These are phyloP conservation scores for Rhodotorula glutinis DNA, from an alignment of 1,284 basidiomycete genomes.

Conservation along the genomic window DNA sequence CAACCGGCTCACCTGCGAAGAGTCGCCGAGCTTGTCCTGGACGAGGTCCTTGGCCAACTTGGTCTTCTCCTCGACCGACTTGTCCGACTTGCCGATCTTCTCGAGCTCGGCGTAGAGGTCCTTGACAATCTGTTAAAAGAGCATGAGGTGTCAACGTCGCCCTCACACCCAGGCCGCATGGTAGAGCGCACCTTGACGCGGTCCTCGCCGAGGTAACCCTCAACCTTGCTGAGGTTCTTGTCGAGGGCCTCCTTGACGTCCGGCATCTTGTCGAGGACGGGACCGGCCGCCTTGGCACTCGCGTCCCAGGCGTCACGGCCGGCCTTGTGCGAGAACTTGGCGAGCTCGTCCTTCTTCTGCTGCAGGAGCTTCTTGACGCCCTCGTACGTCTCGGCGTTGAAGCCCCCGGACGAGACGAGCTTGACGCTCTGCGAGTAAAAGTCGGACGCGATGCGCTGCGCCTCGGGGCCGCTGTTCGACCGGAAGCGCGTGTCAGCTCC, in stretches of 20 bases:
- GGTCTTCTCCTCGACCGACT: conserved; percentile 51
- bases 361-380: conserved; percentile 36
- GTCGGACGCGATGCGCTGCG: conserved; percentile 36
- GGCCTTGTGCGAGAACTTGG: conserved; percentile 34
- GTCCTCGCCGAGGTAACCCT: conserved; percentile 39
- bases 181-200: conserved; percentile 35
- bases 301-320: conserved; percentile 41
- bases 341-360: conserved; percentile 38
- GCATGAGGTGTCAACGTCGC: no score
- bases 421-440: conserved; percentile 35
- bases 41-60: conserved; percentile 53
- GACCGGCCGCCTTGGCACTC: conserved; percentile 36
- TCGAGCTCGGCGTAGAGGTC: conserved; percentile 40
- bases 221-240: conserved; percentile 28
- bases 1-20: neutral
- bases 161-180: neutral
- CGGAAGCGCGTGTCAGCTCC: no score
- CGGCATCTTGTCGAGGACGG: conserved; percentile 42
- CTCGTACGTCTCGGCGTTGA: conserved; percentile 42
- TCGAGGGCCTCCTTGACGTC: conserved; percentile 41
- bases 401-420: conserved; percentile 37
- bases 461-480: conserved; percentile 42
- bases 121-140: conserved; percentile 27
- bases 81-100: conserved; percentile 46
- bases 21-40: conserved; percentile 50